Conservation (phyloP, 2,329 filamentous ascomycete species). For the Colletotrichum eremochloae region DNA sequence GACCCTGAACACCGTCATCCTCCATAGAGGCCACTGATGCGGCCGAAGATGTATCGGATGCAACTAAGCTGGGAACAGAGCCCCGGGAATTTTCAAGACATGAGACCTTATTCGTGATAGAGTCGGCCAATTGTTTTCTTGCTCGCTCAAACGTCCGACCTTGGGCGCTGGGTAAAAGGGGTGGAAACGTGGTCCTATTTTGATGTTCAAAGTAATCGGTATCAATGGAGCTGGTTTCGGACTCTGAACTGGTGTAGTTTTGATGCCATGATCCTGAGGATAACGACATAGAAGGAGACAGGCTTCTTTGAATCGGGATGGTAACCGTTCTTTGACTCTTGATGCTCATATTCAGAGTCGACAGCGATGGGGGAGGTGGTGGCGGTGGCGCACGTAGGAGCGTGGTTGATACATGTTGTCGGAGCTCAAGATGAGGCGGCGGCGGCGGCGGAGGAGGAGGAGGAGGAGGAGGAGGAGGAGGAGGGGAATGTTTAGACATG, state of each 20-base stretch:
- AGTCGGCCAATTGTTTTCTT: constrained; percentile 45
- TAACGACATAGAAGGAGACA: constrained; percentile 14
- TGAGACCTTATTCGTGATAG: constrained; percentile 53
- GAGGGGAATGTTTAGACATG: not conserved
- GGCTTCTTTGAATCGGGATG: not conserved
- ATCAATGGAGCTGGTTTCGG: constrained; percentile 25
- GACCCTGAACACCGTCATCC: constrained; percentile 50
- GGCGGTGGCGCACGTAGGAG: constrained; percentile 3
- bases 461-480: not conserved
- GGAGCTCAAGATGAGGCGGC: constrained; percentile 1
- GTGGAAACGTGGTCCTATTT: constrained; percentile 33
- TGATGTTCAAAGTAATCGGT: constrained; percentile 31
- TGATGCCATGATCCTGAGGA: constrained; percentile 28
- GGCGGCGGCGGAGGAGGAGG: constrained; percentile 4
- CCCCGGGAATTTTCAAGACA: constrained; percentile 49
- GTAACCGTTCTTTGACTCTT: not conserved
- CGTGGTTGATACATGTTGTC: not conserved
- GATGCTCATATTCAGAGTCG: not conserved
- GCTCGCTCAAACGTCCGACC: constrained; percentile 1
- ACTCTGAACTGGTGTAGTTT: constrained; percentile 13
- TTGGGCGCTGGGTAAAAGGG: constrained; percentile 38
- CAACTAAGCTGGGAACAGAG: constrained; percentile 35
- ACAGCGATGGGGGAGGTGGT: constrained; percentile 14
- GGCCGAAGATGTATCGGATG: constrained; percentile 31
- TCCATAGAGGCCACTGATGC: constrained; percentile 17